Evolutionary conservation across 208 protist genomes (phyloP).

Genomic region (Endotrypanum monterogeii): DNA sequence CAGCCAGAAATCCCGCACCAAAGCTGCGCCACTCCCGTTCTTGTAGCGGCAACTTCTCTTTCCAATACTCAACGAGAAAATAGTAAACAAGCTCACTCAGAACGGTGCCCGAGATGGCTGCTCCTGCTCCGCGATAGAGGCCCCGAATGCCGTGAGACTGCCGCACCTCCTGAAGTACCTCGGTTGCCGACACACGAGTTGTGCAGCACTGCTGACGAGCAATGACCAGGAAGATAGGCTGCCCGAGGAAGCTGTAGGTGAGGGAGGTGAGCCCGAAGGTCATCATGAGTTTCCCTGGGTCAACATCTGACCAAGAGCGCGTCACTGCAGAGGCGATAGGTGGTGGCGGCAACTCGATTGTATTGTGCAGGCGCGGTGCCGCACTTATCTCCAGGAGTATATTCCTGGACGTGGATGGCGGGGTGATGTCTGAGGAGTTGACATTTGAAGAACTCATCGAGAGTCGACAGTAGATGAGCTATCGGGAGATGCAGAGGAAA

Average conservation of each 20-base stretch:
- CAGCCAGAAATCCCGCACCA: constrained; percentile 66
- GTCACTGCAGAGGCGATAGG: constrained; percentile 67
- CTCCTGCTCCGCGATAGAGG: constrained; percentile 69
- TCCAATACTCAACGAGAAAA: constrained; percentile 70
- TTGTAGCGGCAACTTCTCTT: constrained; percentile 67
- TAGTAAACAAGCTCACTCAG: constrained; percentile 83
- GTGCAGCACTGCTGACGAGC: constrained; percentile 77
- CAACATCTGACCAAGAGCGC: constrained; percentile 80
- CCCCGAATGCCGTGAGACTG: constrained; percentile 50
- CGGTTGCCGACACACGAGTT: constrained; percentile 36
- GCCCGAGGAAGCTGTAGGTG: constrained; percentile 60
- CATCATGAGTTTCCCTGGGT: constrained; percentile 58
- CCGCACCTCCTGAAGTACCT: constrained; percentile 52
- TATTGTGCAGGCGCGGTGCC: constrained; percentile 22
- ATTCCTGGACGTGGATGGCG: constrained; percentile 5
- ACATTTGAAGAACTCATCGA: constrained; percentile 2
- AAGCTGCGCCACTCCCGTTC: constrained; percentile 75
- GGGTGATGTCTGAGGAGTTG: not conserved
- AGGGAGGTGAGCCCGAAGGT: constrained; percentile 74
- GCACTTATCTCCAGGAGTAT: constrained; percentile 19
- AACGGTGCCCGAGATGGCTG: constrained; percentile 64
- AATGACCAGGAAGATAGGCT: constrained; percentile 78
- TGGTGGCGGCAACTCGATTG: constrained; percentile 24
- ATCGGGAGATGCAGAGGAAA: not conserved
- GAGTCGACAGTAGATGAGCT: not conserved